A percentile compares a stretch with the other conserved stretches of the same genome.
Conservation (phyloP, 148 eudicot genomes). For the Gaultheria prostrata region DNA sequence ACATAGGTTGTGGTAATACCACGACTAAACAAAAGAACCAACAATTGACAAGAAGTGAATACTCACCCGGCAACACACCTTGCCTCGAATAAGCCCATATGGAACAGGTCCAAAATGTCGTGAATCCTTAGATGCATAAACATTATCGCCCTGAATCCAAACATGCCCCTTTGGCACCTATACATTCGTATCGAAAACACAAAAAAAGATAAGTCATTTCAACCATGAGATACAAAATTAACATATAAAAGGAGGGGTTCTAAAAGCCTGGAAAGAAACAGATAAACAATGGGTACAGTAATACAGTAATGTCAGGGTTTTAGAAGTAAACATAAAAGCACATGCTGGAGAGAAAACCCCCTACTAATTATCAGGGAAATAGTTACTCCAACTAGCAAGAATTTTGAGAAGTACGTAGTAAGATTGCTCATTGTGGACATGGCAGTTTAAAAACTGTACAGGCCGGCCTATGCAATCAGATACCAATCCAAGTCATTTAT, state of each 20-base stretch:
- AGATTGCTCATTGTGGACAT: background rate
- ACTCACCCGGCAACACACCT: conserved; percentile 72
- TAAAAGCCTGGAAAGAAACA: background rate
- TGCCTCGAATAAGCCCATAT: conserved; percentile 74
- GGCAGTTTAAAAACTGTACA: background rate
- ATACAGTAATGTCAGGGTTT: background rate
- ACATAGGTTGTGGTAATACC: background rate
- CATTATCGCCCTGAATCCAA: conserved; percentile 93
- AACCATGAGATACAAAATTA: background rate
- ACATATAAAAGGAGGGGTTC: conserved; percentile 5
- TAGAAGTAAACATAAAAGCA: background rate
- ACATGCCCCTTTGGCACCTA: conserved; percentile 93
- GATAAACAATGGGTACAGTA: background rate
- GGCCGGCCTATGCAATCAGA: background rate
- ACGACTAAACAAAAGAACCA: background rate
- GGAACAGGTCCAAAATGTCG: conserved; percentile 80
- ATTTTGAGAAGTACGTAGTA: background rate
- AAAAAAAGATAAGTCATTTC: background rate
- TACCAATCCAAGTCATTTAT: background rate
- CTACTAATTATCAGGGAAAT: background rate
- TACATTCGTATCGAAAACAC: background rate
- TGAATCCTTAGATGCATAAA: conserved; percentile 73
- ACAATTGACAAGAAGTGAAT: conserved; percentile 8
- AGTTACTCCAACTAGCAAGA: background rate
- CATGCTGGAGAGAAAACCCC: background rate